Percentiles rank a stretch among this genome's conserved stretches.
Evolutionary conservation across 2,329 filamentous ascomycete species (phyloP).

Genomic region (Daldinia sp.): DNA sequence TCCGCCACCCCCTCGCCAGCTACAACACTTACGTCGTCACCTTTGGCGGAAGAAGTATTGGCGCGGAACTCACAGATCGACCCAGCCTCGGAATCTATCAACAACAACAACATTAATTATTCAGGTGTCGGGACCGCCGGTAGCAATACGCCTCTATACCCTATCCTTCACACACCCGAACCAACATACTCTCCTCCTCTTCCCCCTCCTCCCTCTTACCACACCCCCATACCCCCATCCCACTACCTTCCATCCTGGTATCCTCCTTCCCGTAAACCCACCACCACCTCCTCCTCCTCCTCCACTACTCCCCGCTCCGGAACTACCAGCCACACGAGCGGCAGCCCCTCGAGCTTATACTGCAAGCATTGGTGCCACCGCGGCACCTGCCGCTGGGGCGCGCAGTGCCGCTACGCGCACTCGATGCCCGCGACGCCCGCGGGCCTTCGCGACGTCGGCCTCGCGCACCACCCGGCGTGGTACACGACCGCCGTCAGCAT

Average conservation of each 20-base stretch:
- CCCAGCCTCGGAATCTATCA: conserved; percentile 8
- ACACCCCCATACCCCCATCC: background rate
- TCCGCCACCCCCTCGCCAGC: conserved; percentile 14
- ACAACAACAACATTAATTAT: too few relatives aligned
- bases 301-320: conserved; percentile 6
- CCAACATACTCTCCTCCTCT: background rate
- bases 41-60: background rate
- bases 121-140: too few relatives aligned
- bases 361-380: conserved; percentile 64
- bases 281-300: background rate
- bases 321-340: conserved; percentile 9
- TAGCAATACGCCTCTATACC: too few relatives aligned
- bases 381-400: conserved; percentile 61
- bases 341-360: conserved; percentile 36
- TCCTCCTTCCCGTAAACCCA: background rate
- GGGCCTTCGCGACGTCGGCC: conserved; percentile 58
- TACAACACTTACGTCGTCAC: background rate
- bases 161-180: background rate
- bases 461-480: conserved; percentile 60
- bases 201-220: background rate
- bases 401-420: conserved; percentile 59
- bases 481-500: conserved; percentile 48
- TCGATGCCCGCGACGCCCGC: conserved; percentile 59
- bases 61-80: conserved; percentile 17
- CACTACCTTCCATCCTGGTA: conserved; percentile 1